phyloP scores from a whole-genome alignment of 768 basidiomycete species.

The Leccinellum luteum region DNA sequence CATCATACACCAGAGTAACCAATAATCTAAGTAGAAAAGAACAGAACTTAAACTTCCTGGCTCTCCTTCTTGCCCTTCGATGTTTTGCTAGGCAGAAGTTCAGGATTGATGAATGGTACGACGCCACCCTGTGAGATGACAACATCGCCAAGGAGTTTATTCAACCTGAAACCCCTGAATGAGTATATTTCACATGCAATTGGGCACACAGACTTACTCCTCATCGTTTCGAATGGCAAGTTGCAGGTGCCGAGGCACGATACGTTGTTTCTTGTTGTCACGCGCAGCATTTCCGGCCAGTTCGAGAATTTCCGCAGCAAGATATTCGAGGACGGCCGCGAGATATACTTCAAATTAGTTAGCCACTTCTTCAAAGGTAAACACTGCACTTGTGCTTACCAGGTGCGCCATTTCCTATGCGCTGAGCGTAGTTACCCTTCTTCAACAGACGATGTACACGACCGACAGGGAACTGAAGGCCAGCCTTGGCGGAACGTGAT shows the following conservation, averaged over 20 bases:
- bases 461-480: slow-evolving; percentile 52
- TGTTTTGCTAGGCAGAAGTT: slow-evolving; percentile 52
- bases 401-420: slow-evolving; percentile 55
- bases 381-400: slow-evolving; percentile 20
- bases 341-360: slow-evolving; percentile 44
- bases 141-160: slow-evolving; percentile 43
- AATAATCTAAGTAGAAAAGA: slow-evolving; percentile 15
- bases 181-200: background rate
- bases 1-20: slow-evolving; percentile 25
- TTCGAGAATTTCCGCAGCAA: slow-evolving; percentile 63
- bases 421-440: slow-evolving; percentile 57
- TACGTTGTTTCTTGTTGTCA: slow-evolving; percentile 59
- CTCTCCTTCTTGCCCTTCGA: slow-evolving; percentile 52
- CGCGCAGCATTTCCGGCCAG: slow-evolving; percentile 56
- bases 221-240: slow-evolving; percentile 65
- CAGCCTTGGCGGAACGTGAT: slow-evolving; percentile 41
- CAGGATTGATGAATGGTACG: slow-evolving; percentile 49
- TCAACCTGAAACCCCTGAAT: slow-evolving; percentile 26
- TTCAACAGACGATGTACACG: slow-evolving; percentile 60
- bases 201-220: slow-evolving; percentile 31
- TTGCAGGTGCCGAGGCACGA: slow-evolving; percentile 63
- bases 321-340: slow-evolving; percentile 59
- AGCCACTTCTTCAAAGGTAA: background rate
- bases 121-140: slow-evolving; percentile 66
- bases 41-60: slow-evolving; percentile 40